phyloP scores from a whole-genome alignment of 2,329 filamentous ascomycete genomes.

The Exophiala aquamarina region DNA sequence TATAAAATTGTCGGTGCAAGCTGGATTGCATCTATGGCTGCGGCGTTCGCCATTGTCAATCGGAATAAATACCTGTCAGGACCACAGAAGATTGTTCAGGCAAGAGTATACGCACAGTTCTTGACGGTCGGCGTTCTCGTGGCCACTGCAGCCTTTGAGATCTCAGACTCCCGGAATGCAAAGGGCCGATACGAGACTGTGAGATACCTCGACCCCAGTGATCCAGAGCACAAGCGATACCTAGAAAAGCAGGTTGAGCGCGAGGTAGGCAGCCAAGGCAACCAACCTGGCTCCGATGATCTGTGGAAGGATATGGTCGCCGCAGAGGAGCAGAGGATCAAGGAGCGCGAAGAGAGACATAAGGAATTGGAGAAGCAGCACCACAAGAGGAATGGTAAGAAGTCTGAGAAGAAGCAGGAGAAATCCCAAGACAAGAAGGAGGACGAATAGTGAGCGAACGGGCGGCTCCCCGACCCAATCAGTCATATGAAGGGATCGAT shows the following conservation, averaged over 20 bases:
- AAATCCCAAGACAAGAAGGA: slow-evolving; percentile 26
- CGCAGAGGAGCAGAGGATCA: slow-evolving; percentile 47
- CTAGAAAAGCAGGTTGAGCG: slow-evolving; percentile 74
- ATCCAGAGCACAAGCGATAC: slow-evolving; percentile 77
- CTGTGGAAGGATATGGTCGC: slow-evolving; percentile 71
- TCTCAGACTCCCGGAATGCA: slow-evolving; percentile 70
- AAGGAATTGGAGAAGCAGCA: slow-evolving; percentile 28
- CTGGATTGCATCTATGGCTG: slow-evolving; percentile 78
- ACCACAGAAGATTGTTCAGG: slow-evolving; percentile 88
- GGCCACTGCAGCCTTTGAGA: slow-evolving; percentile 79
- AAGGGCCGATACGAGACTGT: slow-evolving; percentile 70
- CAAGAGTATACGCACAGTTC: slow-evolving; percentile 89
- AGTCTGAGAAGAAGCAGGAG: slow-evolving; percentile 25
- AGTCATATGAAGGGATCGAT: too few species aligned
- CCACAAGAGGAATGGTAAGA: slow-evolving; percentile 19
- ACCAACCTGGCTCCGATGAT: slow-evolving; percentile 48
- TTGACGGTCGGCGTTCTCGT: slow-evolving; percentile 82
- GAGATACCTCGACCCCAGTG: slow-evolving; percentile 74
- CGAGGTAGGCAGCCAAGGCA: slow-evolving; percentile 13
- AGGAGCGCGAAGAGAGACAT: slow-evolving; percentile 39
- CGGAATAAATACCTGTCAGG: slow-evolving; percentile 73
- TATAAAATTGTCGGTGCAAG: slow-evolving; percentile 81
- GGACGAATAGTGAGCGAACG: slow-evolving; percentile 7
- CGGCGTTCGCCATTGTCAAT: slow-evolving; percentile 72
- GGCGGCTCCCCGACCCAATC: too few species aligned